Evolutionary conservation across 1,284 basidiomycete genomes (phyloP), one percentile per base, ranked within the genome.

Genomic region (Neotropicomus parvogracilis): DNA sequence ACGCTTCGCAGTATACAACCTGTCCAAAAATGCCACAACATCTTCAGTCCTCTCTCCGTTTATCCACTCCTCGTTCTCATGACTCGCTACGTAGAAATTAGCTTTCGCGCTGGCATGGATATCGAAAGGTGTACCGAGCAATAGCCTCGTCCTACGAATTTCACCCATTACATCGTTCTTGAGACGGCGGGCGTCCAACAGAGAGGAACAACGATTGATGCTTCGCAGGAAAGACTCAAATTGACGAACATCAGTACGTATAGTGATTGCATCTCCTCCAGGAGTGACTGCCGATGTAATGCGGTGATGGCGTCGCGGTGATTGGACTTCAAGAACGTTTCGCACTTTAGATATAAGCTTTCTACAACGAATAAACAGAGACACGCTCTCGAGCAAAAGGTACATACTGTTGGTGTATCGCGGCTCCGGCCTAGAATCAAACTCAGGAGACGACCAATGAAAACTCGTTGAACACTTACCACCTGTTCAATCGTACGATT

Each of bases 121-220:
- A 26, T 39, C 21, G 28, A 28, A 46, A 32, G 41, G 40, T 48
- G 9, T 61, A 88, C 88, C 85, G 31, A 92, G 73, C 24, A 85
- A 59, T 36, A 83, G 62, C 37, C 88, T 76, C 2, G 91, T 93
- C 55, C 83, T 75, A 42, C 93, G 72, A 44, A 94, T 91, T 69
- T 97, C 93, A 12, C 88, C 80, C 54, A 89, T 80, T 28, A 97
- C 78, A 58, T 97, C 94, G 55, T 91, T 93, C 67, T 94, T 88
- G 34, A 97, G 66, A n/a, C 94, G 76, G 43, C 92, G 77, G 2
- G 92, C 92, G 62, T 97, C 94, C 21, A 93, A 70, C 5, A 97
- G 72, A 3, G 88, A 93, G 12, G 86, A 86, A 59, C 85, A 85
- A 27, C 83, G 80, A 51, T 77, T 80, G 59, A 97, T 93, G 47